Conservation (phyloP, 768 basidiomycete species). For the Tulasnella sp. region DNA sequence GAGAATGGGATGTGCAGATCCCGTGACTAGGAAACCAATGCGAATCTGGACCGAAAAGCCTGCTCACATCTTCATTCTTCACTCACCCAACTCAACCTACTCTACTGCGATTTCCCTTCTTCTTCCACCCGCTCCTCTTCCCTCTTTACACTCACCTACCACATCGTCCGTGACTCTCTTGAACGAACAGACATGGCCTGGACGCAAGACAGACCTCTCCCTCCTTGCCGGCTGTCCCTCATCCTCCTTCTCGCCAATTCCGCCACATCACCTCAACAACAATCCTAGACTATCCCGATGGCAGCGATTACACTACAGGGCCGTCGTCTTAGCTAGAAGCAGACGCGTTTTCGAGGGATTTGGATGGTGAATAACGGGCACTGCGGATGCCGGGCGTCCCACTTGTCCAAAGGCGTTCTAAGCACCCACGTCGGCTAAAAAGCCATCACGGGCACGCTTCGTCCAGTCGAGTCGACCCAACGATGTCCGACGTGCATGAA, state of each 20-base stretch:
- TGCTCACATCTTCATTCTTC: not conserved
- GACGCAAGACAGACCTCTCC: no score
- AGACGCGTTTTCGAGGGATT: not conserved
- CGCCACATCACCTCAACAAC: not conserved
- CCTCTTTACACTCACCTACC: no score
- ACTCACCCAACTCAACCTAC: no score
- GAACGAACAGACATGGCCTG: no score
- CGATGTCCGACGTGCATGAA: not conserved
- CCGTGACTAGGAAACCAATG: not conserved
- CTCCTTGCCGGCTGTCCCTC: no score
- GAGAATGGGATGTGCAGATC: not conserved
- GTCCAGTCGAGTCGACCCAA: not conserved
- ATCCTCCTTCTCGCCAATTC: not conserved
- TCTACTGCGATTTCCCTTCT: no score
- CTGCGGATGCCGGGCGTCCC: not conserved
- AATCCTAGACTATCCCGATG: not conserved
- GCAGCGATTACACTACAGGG: not conserved
- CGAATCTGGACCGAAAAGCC: not conserved
- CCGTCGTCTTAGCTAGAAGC: not conserved
- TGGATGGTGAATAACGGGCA: not conserved
- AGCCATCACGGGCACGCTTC: not conserved
- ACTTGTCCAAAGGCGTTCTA: not conserved
- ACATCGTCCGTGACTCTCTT: not conserved
- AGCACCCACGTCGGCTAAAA: not conserved
- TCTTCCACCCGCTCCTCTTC: no score